Percentiles rank a stretch among this genome's conserved stretches.
Conservation (phyloP, 2,329 filamentous ascomycete genomes). For the Fusarium aywerte region DNA sequence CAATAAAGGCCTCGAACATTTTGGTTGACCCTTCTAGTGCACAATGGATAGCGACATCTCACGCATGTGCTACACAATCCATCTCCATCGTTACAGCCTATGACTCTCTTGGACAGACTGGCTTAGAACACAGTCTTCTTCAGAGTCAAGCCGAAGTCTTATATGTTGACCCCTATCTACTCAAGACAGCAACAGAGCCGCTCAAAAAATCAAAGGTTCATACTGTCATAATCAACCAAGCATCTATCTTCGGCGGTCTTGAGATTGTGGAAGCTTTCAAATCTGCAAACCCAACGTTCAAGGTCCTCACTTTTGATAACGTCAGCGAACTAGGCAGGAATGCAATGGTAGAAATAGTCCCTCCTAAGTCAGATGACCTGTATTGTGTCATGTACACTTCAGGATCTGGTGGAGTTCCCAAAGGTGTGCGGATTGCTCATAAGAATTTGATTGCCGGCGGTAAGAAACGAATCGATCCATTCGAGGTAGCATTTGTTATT, state of each 20-base stretch:
- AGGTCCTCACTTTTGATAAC: conserved; percentile 63
- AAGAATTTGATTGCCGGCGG: conserved; percentile 78
- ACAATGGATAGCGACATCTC: conserved; percentile 85
- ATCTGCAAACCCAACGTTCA: conserved; percentile 63
- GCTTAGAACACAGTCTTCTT: conserved; percentile 85
- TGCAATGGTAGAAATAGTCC: conserved; percentile 74
- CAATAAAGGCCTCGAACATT: no score
- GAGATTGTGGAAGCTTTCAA: conserved; percentile 66
- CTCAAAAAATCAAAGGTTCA: conserved; percentile 66
- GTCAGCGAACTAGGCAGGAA: conserved; percentile 67
- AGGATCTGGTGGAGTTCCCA: conserved; percentile 86
- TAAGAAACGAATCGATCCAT: conserved; percentile 23
- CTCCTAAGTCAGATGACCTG: conserved; percentile 77
- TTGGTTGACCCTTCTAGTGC: conserved; percentile 58
- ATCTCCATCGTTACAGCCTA: conserved; percentile 94
- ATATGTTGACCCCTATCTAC: conserved; percentile 84
- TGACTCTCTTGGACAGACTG: conserved; percentile 86
- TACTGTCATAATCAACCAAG: conserved; percentile 70
- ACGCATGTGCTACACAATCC: conserved; percentile 83
- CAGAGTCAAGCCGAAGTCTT: conserved; percentile 84
- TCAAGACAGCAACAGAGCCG: conserved; percentile 67
- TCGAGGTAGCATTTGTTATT: neutral
- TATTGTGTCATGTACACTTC: conserved; percentile 90
- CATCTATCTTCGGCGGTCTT: conserved; percentile 61
- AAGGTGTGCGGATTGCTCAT: conserved; percentile 88